Evolutionary conservation across 768 basidiomycete genomes (phyloP), one percentile per base, ranked within the genome.

Genomic region (Tephrocybe sp.): DNA sequence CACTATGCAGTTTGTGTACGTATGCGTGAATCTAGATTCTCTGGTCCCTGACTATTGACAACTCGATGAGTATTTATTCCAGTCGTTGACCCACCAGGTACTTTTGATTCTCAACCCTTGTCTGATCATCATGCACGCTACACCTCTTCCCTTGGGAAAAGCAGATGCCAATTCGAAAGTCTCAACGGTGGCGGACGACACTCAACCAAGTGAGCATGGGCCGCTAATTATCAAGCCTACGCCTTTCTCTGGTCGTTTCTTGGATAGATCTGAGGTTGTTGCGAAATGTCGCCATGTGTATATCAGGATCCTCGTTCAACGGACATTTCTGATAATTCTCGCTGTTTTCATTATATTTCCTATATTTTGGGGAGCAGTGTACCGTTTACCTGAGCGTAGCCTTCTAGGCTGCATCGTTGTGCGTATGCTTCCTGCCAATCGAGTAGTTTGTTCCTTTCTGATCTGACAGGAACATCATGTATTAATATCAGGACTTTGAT

Each of bases 321-420:
- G 72, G 14, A 61, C 68, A 0, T 53, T 63, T 5, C 49, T 72
- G 14, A 76, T 82, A 14, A 70, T 78, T 47, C 61, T 47, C 10
- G 45, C 45, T 22, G 46, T 52, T 14, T 52, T 46, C 17, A 39
- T 64, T 0, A 68, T 82, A 22, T 64, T 83, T 53, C 63, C 78
- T 1, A 79, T 83, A 39, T 83, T 79, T 51, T 83, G 82, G 82
- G 82, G 79, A 9, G 75, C 78, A 11, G 60, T 80, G 1, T 77
- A 74, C 62, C 68, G 69, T 41, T 62, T 71, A 9, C 68, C 60
- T 44, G 72, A 52, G 5, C 69, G 72, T 49, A 72, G 74, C 26
- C 57, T 83, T 20, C 60, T 71, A 20, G 79, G 78, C 1, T 80
- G 72, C 68, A 69, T 83, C 8, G 75, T 83, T 32, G 79, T 82